A percentile compares a stretch with the other conserved stretches of the same genome.
Conservation (phyloP, 176 grass and related monocot species). For the Pharus latifolius region DNA sequence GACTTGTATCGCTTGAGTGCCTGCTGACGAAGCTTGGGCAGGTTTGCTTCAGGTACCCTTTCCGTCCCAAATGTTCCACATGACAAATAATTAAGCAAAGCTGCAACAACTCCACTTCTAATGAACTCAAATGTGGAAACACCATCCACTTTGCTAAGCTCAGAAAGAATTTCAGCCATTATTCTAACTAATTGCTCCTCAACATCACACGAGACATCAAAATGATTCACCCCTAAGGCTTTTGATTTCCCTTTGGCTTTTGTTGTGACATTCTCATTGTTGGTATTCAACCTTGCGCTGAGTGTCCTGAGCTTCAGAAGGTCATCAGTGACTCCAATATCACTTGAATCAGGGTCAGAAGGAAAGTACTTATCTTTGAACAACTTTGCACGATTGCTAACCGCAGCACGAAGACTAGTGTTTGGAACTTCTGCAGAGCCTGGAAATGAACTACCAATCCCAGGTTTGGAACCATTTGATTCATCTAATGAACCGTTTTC, state of each 20-base stretch:
- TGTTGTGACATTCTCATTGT: slow-evolving; percentile 38
- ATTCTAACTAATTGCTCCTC: slow-evolving; percentile 61
- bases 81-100: slow-evolving; percentile 69
- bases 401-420: slow-evolving; percentile 48
- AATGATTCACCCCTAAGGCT: slow-evolving; percentile 27
- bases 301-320: slow-evolving; percentile 60
- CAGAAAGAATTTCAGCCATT: slow-evolving; percentile 54
- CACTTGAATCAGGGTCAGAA: slow-evolving; percentile 36
- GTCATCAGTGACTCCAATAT: slow-evolving; percentile 65
- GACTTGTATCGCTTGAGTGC: slow-evolving; percentile 65
- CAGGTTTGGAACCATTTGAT: slow-evolving; percentile 33
- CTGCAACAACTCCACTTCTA: slow-evolving; percentile 61
- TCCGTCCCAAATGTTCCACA: slow-evolving; percentile 79
- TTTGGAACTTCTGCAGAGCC: slow-evolving; percentile 24
- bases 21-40: slow-evolving; percentile 60
- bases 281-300: slow-evolving; percentile 55
- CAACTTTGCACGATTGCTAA: slow-evolving; percentile 53
- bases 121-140: slow-evolving; percentile 96
- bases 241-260: slow-evolving; percentile 86
- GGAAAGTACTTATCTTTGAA: slow-evolving; percentile 82
- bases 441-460: slow-evolving; percentile 17
- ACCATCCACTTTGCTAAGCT: slow-evolving; percentile 72
- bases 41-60: slow-evolving; percentile 45
- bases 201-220: slow-evolving; percentile 46
- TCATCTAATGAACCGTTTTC: slow-evolving; percentile 47